Evolutionary conservation across 2,329 filamentous ascomycete genomes (phyloP), one percentile per base, ranked within the genome.

Genomic region (Colletotrichum liriopes): DNA sequence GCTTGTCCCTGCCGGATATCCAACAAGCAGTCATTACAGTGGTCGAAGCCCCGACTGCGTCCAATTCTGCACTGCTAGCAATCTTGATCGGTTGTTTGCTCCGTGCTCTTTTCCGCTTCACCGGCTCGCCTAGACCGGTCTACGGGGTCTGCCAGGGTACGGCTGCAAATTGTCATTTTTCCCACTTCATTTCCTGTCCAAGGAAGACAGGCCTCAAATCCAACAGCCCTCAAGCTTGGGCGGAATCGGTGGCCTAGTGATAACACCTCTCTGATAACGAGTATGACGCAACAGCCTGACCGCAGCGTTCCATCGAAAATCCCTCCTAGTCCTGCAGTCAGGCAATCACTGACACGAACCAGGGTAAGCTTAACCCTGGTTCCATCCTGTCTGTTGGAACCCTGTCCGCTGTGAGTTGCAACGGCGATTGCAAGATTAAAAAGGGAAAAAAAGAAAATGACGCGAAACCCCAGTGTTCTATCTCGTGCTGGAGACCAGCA

Each of bases 281-380:
- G 59, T 54, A 72, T 72, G 69, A 72, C 69, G 69, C 69, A 72
- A 69, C 45, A 41, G 32, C 26, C 58, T 54, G n/a, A 49, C 60
- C 43, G 56, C 32, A 72, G 59, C 51, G 65, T 72, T 16, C 52
- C 69, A 69, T 63, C 52, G 37, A 47, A 35, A 69, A 64, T 56
- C 65, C 58, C 65, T 72, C 64, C 45, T 59, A 29, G 43, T 58
- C 67, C 52, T 47, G 43, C 65, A 59, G 69, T 72, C 45, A 68
- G 52, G 59, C 52, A 64, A 41, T 47, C 32, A 26, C 54, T 47
- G 65, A 72, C 59, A 43, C 58, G 52, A 39, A 43, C 69, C 39
- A 72, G 65, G 69, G 65, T 69, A 69, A 64, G 69, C 69, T 64
- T 58, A 59, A 63, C 23, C 45, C 58, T 55, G 52, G 58, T 47